Conservation (phyloP, 176 grass and related monocot species). For the Tillandsia leiboldiana region DNA sequence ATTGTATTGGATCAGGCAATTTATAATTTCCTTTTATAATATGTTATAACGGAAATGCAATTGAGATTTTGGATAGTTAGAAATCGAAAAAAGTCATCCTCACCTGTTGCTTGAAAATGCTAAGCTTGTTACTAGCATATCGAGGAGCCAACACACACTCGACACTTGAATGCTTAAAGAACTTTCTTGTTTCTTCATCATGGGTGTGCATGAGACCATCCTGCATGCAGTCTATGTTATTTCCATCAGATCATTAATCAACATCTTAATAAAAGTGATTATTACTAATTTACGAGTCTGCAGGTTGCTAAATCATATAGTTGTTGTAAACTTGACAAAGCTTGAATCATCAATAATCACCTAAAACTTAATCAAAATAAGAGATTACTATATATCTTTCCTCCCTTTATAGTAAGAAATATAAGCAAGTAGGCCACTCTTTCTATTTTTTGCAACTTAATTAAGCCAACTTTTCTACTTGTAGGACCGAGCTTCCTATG, state of each 20-base stretch:
- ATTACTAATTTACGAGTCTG: not conserved
- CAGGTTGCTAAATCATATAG: not conserved
- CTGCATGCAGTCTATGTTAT: slow-evolving; percentile 56
- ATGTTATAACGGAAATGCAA: not conserved
- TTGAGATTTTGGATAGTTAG: not conserved
- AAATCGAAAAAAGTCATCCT: not conserved
- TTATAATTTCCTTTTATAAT: not conserved
- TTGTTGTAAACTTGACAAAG: too few species aligned
- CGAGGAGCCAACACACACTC: slow-evolving; percentile 81
- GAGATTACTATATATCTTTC: too few species aligned
- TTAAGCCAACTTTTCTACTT: too few species aligned
- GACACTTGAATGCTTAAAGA: slow-evolving; percentile 82
- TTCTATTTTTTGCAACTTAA: too few species aligned
- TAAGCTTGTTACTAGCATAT: slow-evolving; percentile 92
- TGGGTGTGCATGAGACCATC: slow-evolving; percentile 95
- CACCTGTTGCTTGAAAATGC: slow-evolving; percentile 99
- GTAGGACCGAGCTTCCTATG: too few species aligned
- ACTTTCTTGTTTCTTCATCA: slow-evolving; percentile 88
- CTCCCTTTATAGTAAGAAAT: too few species aligned
- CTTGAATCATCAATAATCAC: too few species aligned
- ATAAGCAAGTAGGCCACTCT: too few species aligned
- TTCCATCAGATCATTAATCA: slow-evolving; percentile 36
- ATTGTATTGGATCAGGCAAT: too few species aligned
- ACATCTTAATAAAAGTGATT: slow-evolving; percentile 3
- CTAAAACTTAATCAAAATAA: too few species aligned